A percentile compares a stretch with the other conserved stretches of the same genome.
Evolutionary conservation across 345 rosid species (phyloP).

Genomic region (Streptanthus diversifolius): DNA sequence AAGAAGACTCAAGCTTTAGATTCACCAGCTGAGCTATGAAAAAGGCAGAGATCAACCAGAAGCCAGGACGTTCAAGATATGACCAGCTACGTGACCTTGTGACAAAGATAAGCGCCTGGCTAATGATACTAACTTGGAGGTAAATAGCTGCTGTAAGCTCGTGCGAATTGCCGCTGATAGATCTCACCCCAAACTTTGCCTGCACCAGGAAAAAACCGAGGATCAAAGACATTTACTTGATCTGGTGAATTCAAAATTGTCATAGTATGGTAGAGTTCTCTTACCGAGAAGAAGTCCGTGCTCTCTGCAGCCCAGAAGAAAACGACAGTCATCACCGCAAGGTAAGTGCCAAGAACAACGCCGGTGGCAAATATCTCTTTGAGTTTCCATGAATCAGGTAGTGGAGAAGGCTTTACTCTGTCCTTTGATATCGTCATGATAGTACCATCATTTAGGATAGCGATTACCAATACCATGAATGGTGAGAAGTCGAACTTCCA

Average conservation of each 20-base stretch:
- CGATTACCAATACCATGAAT: slow-evolving; percentile 90
- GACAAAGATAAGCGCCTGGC: slow-evolving; percentile 94
- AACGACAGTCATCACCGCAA: slow-evolving; percentile 80
- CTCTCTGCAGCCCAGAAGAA: slow-evolving; percentile 73
- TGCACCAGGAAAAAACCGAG: slow-evolving; percentile 29
- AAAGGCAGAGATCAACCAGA: slow-evolving; percentile 61
- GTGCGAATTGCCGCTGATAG: slow-evolving; percentile 43
- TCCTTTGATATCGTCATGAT: slow-evolving; percentile 84
- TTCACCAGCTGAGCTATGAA: slow-evolving; percentile 72
- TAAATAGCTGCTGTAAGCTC: slow-evolving; percentile 82
- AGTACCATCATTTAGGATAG: slow-evolving; percentile 83
- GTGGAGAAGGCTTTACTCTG: slow-evolving; percentile 80
- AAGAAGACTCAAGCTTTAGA: slow-evolving; percentile 1
- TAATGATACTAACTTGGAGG: slow-evolving; percentile 91
- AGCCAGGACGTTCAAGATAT: slow-evolving; percentile 80
- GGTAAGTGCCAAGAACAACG: slow-evolving; percentile 69
- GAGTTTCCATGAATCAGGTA: slow-evolving; percentile 89
- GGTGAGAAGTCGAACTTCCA: slow-evolving; percentile 97
- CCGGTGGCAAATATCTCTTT: slow-evolving; percentile 88
- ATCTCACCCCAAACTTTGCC: slow-evolving; percentile 70
- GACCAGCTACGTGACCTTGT: slow-evolving; percentile 98
- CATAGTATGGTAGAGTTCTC: slow-evolving; percentile 1
- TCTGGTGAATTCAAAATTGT: not conserved
- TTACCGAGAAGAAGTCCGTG: slow-evolving; percentile 78
- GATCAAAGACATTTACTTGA: not conserved